Base-by-base conservation (phyloP, 2,329 filamentous ascomycete species). In the Colletotrichum lini region DNA sequence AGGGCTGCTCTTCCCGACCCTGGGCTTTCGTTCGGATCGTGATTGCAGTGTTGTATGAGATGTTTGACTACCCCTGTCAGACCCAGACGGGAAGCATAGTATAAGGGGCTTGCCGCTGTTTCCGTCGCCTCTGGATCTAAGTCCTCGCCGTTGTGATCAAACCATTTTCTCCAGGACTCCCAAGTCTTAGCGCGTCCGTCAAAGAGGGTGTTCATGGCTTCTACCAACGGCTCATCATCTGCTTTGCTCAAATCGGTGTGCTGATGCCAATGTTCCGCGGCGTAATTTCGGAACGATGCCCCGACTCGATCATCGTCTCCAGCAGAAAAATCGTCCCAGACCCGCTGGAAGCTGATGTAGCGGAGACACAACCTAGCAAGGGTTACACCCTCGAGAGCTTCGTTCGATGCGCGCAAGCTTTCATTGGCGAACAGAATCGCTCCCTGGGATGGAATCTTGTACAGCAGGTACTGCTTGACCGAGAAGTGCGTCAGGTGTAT, bases 401-500 rank as follows among this genome's bases (percentile, higher is more conserved):
- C 52, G 26, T 54, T 38, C 2, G 18, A 5, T 2, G 26, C 26
- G 2, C 30, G 63, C 6, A 63, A 13, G 26, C 3, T n/a, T 5
- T 50, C 52, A 12, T 26, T 50, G 15, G 52, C 60, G 12, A 35
- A 0, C 3, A 26, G 10, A 8, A 54, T 1, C 16, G 35, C 42
- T 15, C 26, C 52, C 6, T 26, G 59, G 10, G 30, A 23, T 3
- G 69, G 54, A 35, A 69, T 65, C 15, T 70, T 61, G 26, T 49
- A 53, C 30, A 76, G 42, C 2, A 77, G 70, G 21, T 74, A 77
- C 10, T 77, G 16, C 3, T 58, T 72, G 10, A 78, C 63, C 0
- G 74, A 73, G 38, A 78, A 78, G n/a, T 77, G 75, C 0, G 73
- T n/a, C 2, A 76, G n/a, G 2, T 74, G 65, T 5, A 79, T 52